A percentile compares a stretch with the other conserved stretches of the same genome.
Conservation (phyloP, 768 basidiomycete genomes). For the Lepiota subincarnata region DNA sequence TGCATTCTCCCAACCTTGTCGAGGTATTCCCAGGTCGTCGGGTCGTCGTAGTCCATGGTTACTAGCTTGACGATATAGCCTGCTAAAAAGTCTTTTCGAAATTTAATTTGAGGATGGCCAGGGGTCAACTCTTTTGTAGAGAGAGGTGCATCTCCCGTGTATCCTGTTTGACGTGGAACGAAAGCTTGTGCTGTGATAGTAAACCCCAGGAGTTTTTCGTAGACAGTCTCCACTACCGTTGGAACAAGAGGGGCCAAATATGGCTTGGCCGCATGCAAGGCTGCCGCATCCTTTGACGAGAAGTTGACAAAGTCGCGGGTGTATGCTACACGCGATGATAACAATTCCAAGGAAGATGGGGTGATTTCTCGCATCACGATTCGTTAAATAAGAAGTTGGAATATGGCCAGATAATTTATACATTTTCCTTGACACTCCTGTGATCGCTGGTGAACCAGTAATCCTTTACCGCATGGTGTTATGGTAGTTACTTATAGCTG, state of each 20-base stretch:
- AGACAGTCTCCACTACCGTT: slow-evolving; percentile 39
- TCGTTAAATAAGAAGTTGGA: slow-evolving; percentile 6
- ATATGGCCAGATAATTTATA: background rate
- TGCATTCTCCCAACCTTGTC: slow-evolving; percentile 49
- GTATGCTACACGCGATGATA: slow-evolving; percentile 38
- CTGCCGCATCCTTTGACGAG: slow-evolving; percentile 35
- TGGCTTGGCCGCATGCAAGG: slow-evolving; percentile 36
- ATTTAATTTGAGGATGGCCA: slow-evolving; percentile 43
- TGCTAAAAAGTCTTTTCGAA: slow-evolving; percentile 37
- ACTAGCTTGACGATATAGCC: slow-evolving; percentile 33
- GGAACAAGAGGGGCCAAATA: slow-evolving; percentile 41
- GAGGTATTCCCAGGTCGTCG: slow-evolving; percentile 41
- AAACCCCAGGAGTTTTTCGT: slow-evolving; percentile 39
- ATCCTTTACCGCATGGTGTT: no score
- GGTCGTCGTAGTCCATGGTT: slow-evolving; percentile 40
- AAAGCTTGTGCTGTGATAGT: slow-evolving; percentile 38
- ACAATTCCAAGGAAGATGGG: slow-evolving; percentile 23
- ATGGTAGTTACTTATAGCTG: no score
- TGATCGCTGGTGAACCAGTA: background rate
- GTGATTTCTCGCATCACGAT: slow-evolving; percentile 24
- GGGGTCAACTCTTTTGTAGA: slow-evolving; percentile 34
- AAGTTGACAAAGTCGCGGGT: slow-evolving; percentile 43
- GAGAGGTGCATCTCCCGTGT: slow-evolving; percentile 33
- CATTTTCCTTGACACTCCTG: background rate
- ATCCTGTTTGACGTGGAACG: slow-evolving; percentile 36